These are phyloP conservation scores for Hibiscus trionum DNA, from an alignment of 345 rosid genomes.

Conservation along the genomic window DNA sequence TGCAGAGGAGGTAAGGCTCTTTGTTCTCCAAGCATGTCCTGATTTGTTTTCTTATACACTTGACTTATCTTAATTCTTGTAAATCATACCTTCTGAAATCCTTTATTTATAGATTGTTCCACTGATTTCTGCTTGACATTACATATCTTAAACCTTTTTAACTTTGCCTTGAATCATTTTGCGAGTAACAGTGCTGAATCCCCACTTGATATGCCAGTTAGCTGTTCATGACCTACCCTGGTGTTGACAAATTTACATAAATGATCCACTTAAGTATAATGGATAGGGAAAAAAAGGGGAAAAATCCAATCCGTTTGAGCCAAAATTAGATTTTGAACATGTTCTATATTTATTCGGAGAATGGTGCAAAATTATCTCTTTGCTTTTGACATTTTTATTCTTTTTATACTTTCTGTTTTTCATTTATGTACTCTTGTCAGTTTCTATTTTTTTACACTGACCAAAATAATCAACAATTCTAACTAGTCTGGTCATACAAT, in stretches of 20 bases:
- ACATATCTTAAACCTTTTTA: background rate
- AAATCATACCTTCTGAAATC: background rate
- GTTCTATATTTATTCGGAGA: too few species aligned
- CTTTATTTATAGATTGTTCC: background rate
- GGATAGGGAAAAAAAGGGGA: too few species aligned
- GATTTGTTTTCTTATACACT: background rate
- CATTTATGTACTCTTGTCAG: background rate
- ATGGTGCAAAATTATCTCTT: background rate
- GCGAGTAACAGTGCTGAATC: too few species aligned
- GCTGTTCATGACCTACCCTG: too few species aligned
- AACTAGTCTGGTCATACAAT: background rate
- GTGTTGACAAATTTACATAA: too few species aligned
- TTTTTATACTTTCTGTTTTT: too few species aligned
- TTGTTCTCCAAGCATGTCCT: background rate
- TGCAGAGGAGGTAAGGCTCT: constrained; percentile 58
- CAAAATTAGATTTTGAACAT: too few species aligned
- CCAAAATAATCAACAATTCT: background rate
- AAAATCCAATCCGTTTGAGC: too few species aligned
- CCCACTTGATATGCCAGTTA: too few species aligned
- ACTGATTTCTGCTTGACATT: background rate
- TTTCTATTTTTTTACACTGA: background rate
- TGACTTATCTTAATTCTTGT: background rate
- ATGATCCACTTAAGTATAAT: too few species aligned
- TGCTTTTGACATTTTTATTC: background rate
- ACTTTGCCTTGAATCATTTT: background rate